A percentile compares a stretch with the other conserved stretches of the same genome.
These are phyloP conservation scores for Angomonas desouzai DNA, from an alignment of 208 protist species.

Conservation along the genomic window DNA sequence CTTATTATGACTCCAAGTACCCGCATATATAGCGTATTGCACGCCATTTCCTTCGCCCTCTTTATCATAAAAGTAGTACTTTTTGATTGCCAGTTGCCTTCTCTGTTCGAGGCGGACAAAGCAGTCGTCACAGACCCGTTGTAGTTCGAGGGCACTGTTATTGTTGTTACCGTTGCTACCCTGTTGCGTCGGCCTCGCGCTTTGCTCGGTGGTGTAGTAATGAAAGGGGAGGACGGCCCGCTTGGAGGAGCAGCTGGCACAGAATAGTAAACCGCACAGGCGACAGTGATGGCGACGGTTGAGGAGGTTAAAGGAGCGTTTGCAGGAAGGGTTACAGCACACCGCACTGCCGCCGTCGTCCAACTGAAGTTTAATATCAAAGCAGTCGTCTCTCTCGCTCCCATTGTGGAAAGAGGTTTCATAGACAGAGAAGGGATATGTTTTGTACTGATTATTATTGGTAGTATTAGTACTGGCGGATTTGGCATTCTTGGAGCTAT, in stretches of 20 bases:
- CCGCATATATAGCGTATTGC: constrained; percentile 55
- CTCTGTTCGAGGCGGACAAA: constrained; percentile 66
- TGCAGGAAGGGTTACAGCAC: constrained; percentile 70
- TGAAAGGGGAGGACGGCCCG: constrained; percentile 61
- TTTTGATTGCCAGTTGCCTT: constrained; percentile 9
- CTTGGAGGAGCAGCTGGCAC: constrained; percentile 77
- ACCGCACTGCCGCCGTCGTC: constrained; percentile 47
- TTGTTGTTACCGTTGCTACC: constrained; percentile 15
- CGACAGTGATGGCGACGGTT: constrained; percentile 90
- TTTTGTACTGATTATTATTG: neutral
- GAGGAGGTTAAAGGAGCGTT: constrained; percentile 69
- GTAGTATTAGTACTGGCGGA: neutral
- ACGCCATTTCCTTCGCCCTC: neutral
- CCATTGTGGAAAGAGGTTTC: constrained; percentile 43
- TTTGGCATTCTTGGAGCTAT: neutral
- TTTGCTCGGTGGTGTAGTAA: constrained; percentile 30
- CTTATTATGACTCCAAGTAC: constrained; percentile 60
- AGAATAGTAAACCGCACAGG: constrained; percentile 89
- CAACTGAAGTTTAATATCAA: constrained; percentile 55
- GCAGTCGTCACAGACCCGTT: constrained; percentile 77
- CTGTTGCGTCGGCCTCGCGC: neutral
- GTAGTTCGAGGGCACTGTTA: constrained; percentile 10
- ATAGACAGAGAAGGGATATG: constrained; percentile 23
- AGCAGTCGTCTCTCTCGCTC: constrained; percentile 87
- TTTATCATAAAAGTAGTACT: constrained; percentile 11